A percentile compares a stretch with the other conserved stretches of the same genome.
Conservation (phyloP, 2,329 filamentous ascomycete species). For the Ophiostoma sp. region DNA sequence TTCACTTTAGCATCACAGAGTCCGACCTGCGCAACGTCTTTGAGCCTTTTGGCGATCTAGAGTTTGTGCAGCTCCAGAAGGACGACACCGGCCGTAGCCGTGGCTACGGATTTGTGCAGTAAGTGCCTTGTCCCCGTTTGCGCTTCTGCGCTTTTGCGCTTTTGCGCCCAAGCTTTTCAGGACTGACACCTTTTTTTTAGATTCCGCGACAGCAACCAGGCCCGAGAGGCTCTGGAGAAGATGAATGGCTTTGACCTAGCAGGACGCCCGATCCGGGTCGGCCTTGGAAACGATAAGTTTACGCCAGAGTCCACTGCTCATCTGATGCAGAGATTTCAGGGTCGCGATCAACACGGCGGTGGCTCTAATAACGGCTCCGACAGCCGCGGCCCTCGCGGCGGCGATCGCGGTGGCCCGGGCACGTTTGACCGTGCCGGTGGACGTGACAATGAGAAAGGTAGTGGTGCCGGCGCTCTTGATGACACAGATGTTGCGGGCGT, state of each 20-base stretch:
- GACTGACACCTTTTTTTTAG: too few species aligned
- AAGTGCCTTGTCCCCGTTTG: conserved; percentile 46
- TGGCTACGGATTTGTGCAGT: conserved; percentile 97
- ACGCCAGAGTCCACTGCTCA: conserved; percentile 94
- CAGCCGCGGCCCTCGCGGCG: conserved; percentile 59
- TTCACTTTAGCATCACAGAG: conserved; percentile 98
- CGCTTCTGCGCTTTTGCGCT: not conserved
- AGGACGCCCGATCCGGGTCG: conserved; percentile 93
- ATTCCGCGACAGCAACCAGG: conserved; percentile 82
- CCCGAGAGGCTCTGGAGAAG: conserved; percentile 91
- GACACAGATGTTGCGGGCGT: conserved; percentile 97
- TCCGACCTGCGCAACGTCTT: conserved; percentile 93
- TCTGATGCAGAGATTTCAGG: conserved; percentile 85
- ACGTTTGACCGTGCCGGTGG: conserved; percentile 88
- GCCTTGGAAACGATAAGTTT: conserved; percentile 99
- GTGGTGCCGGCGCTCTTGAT: conserved; percentile 88
- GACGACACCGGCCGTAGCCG: conserved; percentile 86
- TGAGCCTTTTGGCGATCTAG: conserved; percentile 93
- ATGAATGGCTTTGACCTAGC: conserved; percentile 99
- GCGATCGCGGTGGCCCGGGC: conserved; percentile 39
- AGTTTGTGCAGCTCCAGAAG: conserved; percentile 96
- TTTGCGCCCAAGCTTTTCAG: too few species aligned
- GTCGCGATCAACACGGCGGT: conserved; percentile 53
- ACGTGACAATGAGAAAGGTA: conserved; percentile 82
- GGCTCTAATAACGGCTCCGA: not conserved